Percentiles rank a stretch among this genome's conserved stretches.
phyloP scores from a whole-genome alignment of 2,329 filamentous ascomycete genomes.

The Pyrenochaeta sp. region DNA sequence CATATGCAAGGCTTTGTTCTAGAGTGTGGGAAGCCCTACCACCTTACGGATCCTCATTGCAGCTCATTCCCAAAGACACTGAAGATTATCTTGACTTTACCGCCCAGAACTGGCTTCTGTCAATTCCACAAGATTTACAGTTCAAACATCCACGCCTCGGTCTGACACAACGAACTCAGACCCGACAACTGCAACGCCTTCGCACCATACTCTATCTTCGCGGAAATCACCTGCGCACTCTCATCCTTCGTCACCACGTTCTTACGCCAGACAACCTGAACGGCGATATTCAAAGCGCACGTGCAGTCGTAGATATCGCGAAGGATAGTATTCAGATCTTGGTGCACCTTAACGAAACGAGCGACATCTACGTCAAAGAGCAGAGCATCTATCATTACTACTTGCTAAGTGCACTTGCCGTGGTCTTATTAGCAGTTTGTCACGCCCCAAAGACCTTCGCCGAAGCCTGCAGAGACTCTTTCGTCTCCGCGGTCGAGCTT shows the following conservation, averaged over 20 bases:
- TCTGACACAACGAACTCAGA: conserved; percentile 15
- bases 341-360: conserved; percentile 26
- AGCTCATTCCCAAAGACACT: conserved; percentile 28
- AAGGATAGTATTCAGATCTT: conserved; percentile 29
- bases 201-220: conserved; percentile 25
- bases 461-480: conserved; percentile 23
- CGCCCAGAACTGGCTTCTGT: conserved; percentile 26
- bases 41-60: conserved; percentile 24
- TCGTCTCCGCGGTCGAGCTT: conserved; percentile 26
- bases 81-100: conserved; percentile 32
- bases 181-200: conserved; percentile 22
- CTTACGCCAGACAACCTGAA: conserved; percentile 25
- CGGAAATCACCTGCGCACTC: conserved; percentile 25
- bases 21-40: conserved; percentile 31
- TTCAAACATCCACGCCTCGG: conserved; percentile 22
- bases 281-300: conserved; percentile 15
- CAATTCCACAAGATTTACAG: conserved; percentile 25
- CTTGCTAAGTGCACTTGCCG: conserved; percentile 24
- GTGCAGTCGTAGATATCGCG: conserved; percentile 25
- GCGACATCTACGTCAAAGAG: conserved; percentile 29
- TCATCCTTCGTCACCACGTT: conserved; percentile 31
- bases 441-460: conserved; percentile 28
- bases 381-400: conserved; percentile 31
- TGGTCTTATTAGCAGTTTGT: conserved; percentile 27
- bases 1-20: conserved; percentile 27